Base-by-base conservation (phyloP, 306 rosid genomes). In the Trifolium fragiferum region DNA sequence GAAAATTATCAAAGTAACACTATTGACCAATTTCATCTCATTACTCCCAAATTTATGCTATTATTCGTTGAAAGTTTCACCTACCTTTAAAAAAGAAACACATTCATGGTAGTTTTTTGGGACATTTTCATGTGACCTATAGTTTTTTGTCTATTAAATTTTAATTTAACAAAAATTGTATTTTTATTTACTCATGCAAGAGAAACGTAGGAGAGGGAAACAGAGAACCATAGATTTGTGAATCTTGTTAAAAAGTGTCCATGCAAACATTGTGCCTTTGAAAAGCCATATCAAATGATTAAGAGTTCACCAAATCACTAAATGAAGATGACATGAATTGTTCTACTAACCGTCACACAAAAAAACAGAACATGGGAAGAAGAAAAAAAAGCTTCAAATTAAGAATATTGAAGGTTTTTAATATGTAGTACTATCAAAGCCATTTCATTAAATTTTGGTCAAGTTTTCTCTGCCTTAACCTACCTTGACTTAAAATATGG, bases 231-330 rank as follows among this genome's bases (percentile, higher is more conserved):
- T 67, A 59, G 76, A 82, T 67, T 72, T 27, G 38, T 77, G 79
- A 82, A 47, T 72, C 46, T 55, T 72, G 20, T 63, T 10, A 25
- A 58, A 58, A 58, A 8, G 41, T 21, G 10, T 27, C 49, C 83
- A 85, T 78, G 87, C 80, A 81, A 81, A 74, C 41, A 50, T 35
- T 62, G 78, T 62, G 84, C 81, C 57, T 63, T 66, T 69, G 61
- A 63, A 73, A 87, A 85, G 68, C 70, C 44, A 77, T 79, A 77
- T 85, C 78, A 80, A 87, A 87, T 89, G 91, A 80, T 80, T 75
- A 55, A 66, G 33, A 51, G 1, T 62, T 80, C 75, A 83, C 89
- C 91, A 83, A 85, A 79, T 83, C 9, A 46, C 18, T 38, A 76
- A 78, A 78, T 65, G 80, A 78, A 61, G 66, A 57, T 46, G 70